A percentile compares a stretch with the other conserved stretches of the same genome.
Evolutionary conservation across 2,329 filamentous ascomycete genomes (phyloP).

Genomic region (Aspergillus novofumigatus): DNA sequence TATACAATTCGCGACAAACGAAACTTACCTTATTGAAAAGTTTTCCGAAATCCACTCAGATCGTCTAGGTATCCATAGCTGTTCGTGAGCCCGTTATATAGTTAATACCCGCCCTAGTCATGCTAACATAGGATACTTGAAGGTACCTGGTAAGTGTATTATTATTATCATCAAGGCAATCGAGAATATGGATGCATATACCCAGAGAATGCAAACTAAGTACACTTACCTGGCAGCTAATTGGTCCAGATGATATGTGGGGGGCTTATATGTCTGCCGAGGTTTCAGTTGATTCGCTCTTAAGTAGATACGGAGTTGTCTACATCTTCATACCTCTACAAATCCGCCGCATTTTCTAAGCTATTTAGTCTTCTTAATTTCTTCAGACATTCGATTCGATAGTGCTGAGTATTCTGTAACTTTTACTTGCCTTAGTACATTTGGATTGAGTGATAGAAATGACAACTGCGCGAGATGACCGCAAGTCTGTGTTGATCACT

Average conservation of each 20-base stretch:
- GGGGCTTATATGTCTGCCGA: not conserved
- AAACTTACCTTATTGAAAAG: no score
- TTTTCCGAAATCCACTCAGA: no score
- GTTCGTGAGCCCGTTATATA: no score
- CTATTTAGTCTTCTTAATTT: no score
- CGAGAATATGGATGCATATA: not conserved
- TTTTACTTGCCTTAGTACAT: not conserved
- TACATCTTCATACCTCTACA: no score
- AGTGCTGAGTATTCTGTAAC: not conserved
- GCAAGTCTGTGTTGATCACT: constrained; percentile 40
- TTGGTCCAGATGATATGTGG: not conserved
- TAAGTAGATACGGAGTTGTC: not conserved
- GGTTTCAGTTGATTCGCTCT: not conserved
- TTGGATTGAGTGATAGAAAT: constrained; percentile 11
- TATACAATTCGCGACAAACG: no score
- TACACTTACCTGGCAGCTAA: not conserved
- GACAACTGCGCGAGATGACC: constrained; percentile 25
- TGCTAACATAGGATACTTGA: no score
- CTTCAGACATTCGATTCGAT: not conserved
- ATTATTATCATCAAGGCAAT: not conserved
- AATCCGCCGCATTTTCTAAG: no score
- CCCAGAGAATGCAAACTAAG: no score
- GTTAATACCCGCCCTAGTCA: no score
- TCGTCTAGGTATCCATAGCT: no score
- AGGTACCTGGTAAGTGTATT: not conserved